Evolutionary conservation across 1,284 basidiomycete genomes (phyloP), one percentile per base, ranked within the genome.

Genomic region (Ustilago vetiveriae): DNA sequence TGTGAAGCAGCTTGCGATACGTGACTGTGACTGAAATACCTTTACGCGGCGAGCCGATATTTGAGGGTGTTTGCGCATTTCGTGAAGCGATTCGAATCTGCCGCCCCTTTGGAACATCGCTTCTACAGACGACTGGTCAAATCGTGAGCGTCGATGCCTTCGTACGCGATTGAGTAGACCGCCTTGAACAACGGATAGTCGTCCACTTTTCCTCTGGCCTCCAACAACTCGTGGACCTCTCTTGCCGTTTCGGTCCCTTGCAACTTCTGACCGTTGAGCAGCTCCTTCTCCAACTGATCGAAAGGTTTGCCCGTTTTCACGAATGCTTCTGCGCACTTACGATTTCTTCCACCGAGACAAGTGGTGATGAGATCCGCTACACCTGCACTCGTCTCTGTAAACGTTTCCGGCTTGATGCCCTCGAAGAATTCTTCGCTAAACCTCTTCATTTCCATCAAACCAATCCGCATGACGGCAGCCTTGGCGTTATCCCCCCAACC

Each of bases 341-440:
- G 81, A 76, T 87, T 87, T 37, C 86, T 80, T 4, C 86, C 86
- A 19, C 86, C 86, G 19, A 87, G 82, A 47, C 85, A 86, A 8
- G 85, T 86, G 5, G 86, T 87, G 77, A 87, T 87, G 24, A 87
- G 80, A 80, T 87, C 86, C 8, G 86, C 86, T 22, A 87, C 83
- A 40, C 86, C 86, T 1, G 86, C 85, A 39, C 70, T 74, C 72
- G 84, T 81, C 85, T 85, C 70, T 82, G 82, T 63, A 73, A 87
- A 87, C 0, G 86, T 86, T 52, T 85, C 84, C 5, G 84, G 81
- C 73, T 85, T 84, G 75, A 85, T 83, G 43, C 84, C 82, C 1
- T 84, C 74, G 77, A 87, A 87, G 82, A 87, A 87, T 72, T 87
- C 85, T 51, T 84, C 82, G 53, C 84, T 84, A 78, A 84, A 84